These are phyloP conservation scores for Pleurotus tuber-regium DNA, from an alignment of 768 basidiomycete species.

Conservation along the genomic window DNA sequence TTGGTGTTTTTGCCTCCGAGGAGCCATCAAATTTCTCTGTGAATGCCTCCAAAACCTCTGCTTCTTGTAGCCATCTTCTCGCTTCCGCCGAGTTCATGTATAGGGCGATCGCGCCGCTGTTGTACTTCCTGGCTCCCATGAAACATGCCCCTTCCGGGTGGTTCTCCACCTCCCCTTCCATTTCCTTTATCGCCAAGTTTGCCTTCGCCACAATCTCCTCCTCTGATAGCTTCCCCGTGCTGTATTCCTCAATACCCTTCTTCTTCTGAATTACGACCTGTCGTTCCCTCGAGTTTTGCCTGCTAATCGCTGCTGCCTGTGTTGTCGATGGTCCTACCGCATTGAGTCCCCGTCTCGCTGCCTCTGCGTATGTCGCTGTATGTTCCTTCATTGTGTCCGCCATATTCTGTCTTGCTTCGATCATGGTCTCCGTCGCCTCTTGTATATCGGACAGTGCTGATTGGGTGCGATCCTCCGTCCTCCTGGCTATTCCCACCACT, in stretches of 20 bases:
- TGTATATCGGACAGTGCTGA: no score
- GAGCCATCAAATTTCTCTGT: slow-evolving; percentile 12
- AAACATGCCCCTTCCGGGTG: slow-evolving; percentile 8
- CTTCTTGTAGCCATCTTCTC: slow-evolving; percentile 16
- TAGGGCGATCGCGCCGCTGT: slow-evolving; percentile 16
- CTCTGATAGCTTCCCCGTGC: background rate
- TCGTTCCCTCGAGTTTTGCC: background rate
- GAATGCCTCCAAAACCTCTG: slow-evolving; percentile 7
- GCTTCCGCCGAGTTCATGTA: slow-evolving; percentile 12
- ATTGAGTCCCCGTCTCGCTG: background rate
- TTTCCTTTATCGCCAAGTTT: slow-evolving; percentile 1
- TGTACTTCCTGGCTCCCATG: slow-evolving; percentile 12
- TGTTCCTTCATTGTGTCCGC: background rate
- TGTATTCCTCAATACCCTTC: background rate
- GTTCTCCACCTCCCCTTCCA: background rate
- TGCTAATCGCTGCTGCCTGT: background rate
- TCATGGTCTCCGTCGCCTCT: background rate
- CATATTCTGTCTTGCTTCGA: background rate
- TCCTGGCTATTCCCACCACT: background rate
- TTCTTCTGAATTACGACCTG: background rate
- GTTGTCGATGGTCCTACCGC: background rate
- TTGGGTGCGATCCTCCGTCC: no score
- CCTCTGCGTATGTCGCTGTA: background rate
- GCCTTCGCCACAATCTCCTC: slow-evolving; percentile 7
- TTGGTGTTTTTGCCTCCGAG: slow-evolving; percentile 7